phyloP scores from a whole-genome alignment of 2,329 filamentous ascomycete genomes.

The Diaporthe citriasiana region DNA sequence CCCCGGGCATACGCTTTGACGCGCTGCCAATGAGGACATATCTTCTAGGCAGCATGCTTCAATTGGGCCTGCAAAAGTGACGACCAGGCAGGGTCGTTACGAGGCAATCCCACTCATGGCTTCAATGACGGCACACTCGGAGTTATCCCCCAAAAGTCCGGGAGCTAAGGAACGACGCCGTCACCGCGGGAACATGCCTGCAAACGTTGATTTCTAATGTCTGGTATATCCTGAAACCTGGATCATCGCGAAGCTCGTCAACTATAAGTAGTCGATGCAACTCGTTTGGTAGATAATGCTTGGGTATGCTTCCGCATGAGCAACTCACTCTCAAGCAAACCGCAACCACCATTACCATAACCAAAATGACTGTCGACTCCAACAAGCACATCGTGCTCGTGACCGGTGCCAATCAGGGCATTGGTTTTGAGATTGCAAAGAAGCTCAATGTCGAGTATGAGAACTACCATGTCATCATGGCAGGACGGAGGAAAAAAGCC shows the following conservation, averaged over 20 bases:
- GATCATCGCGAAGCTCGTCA: not conserved
- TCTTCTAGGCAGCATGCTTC: not conserved
- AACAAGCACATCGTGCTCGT: conserved; percentile 49
- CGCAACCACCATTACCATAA: not conserved
- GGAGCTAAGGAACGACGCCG: not conserved
- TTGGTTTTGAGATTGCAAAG: conserved; percentile 58
- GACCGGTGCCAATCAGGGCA: conserved; percentile 59
- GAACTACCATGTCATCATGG: conserved; percentile 57
- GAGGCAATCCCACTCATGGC: not conserved
- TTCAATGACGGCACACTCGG: not conserved
- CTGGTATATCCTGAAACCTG: not conserved
- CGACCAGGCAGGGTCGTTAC: not conserved
- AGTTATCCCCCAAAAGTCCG: conserved; percentile 21
- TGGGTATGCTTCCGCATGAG: not conserved
- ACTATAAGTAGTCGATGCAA: conserved; percentile 1
- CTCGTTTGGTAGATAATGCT: not conserved
- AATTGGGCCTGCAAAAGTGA: not conserved
- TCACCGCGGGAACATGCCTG: not conserved
- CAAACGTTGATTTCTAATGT: conserved; percentile 12
- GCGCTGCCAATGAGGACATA: not conserved
- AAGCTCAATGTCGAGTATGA: conserved; percentile 54
- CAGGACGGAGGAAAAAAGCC: conserved; percentile 53
- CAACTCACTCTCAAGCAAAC: not conserved
- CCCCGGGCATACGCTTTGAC: not conserved
- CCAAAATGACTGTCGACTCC: conserved; percentile 35